These are phyloP conservation scores for Tricholoma bakamatsutake DNA, from an alignment of 768 basidiomycete species.

Conservation along the genomic window DNA sequence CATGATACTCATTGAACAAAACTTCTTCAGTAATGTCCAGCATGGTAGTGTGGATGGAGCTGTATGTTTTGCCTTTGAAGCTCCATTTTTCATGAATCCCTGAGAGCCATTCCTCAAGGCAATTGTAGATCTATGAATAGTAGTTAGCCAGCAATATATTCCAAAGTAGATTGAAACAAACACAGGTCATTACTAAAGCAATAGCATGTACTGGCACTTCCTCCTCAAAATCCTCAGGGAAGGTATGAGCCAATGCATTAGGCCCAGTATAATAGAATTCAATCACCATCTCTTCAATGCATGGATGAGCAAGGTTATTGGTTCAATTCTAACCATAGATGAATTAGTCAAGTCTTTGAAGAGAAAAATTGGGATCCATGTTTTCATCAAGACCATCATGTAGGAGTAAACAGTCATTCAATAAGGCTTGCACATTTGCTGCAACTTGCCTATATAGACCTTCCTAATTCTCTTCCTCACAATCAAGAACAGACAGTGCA, in stretches of 20 bases:
- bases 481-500: too few species aligned
- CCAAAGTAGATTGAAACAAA: neutral
- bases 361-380: neutral
- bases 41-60: neutral
- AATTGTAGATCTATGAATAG: neutral
- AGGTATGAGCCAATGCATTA: constrained; percentile 2
- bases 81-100: neutral
- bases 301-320: constrained; percentile 7
- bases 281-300: constrained; percentile 2
- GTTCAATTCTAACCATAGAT: neutral
- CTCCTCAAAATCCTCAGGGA: constrained; percentile 6
- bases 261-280: constrained; percentile 4
- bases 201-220: constrained; percentile 7
- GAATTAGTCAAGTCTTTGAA: neutral
- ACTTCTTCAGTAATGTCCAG: constrained; percentile 2
- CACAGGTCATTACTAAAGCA: constrained; percentile 8
- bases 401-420: neutral
- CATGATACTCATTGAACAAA: constrained; percentile 4
- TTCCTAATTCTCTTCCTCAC: too few species aligned
- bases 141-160: neutral
- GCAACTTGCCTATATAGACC: too few species aligned
- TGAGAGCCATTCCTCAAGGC: neutral
- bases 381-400: constrained; percentile 1
- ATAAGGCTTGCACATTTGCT: too few species aligned
- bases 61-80: constrained; percentile 1